A percentile compares a stretch with the other conserved stretches of the same genome.
These are phyloP conservation scores for Eucalyptus curtisii DNA, from an alignment of 345 rosid genomes.

Conservation along the genomic window DNA sequence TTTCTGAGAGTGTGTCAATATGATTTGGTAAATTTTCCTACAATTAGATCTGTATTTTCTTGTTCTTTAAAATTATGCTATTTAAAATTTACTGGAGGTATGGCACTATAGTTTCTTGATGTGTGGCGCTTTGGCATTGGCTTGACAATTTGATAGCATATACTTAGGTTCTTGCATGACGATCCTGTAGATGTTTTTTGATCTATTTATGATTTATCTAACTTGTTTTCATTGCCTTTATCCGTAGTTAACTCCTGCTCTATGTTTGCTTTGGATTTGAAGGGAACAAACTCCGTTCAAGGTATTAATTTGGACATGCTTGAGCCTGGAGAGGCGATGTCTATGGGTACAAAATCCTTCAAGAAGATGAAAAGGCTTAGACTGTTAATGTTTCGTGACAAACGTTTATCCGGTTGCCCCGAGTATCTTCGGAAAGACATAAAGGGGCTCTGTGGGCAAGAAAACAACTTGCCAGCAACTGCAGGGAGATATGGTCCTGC, in stretches of 20 bases:
- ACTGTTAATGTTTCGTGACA: background rate
- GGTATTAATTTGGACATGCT: background rate
- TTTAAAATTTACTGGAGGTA: background rate
- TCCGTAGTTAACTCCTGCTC: background rate
- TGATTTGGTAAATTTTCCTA: too few relatives aligned
- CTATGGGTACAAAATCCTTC: background rate
- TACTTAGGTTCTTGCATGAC: background rate
- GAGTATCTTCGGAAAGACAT: background rate
- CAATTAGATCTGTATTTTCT: background rate
- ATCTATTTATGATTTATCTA: too few relatives aligned
- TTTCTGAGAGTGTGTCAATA: too few relatives aligned
- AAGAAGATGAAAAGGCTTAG: conserved; percentile 7
- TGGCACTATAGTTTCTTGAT: background rate
- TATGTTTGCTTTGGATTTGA: background rate
- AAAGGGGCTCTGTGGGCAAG: background rate
- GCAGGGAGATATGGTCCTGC: background rate
- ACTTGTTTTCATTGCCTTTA: background rate
- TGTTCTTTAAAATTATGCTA: background rate
- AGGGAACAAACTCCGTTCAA: conserved; percentile 7
- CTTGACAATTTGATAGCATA: background rate
- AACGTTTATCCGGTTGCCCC: background rate
- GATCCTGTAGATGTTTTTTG: background rate
- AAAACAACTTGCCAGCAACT: background rate
- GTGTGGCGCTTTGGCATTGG: background rate
- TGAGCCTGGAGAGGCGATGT: background rate